Evolutionary conservation across 2,329 filamentous ascomycete genomes (phyloP), one percentile per base, ranked within the genome.

Genomic region (Beauveria sp.): DNA sequence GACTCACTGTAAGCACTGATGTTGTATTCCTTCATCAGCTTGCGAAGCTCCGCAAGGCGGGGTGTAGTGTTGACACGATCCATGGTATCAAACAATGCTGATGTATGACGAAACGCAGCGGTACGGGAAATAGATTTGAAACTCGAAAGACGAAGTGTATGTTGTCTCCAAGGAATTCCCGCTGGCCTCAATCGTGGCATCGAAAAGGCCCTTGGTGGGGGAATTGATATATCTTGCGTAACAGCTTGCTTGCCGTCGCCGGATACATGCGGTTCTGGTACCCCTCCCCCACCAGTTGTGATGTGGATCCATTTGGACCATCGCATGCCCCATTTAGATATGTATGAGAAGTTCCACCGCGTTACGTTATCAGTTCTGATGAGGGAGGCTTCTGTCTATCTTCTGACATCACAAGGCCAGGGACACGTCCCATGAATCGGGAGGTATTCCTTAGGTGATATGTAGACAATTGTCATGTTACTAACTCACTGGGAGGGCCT

Each of bases 1-100:
- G 46, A 48, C 45, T 74, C 87, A 97, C 93, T 88, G 79, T 99
- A 99, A 64, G 98, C 83, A 75, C 98, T 92, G 67, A 99, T 83
- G 66, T 91, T 88, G 71, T 89, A 83, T 75, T 93, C 83, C 76
- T 85, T 87, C 95, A 99, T 99, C 72, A 96, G 80, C 73, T 87
- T 81, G 72, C 95, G 85, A 70, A 99, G 83, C 75, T 85, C 83
- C 66, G 85, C 77, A 66, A 99, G 84, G 69, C 91, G 89, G 65
- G 85, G 80, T 61, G 87, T 86, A 42, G 93, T 97, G 75, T 95
- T 81, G 67, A 96, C 87, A 61, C 70, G 73, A 43, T 66, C 65
- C 72, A 74, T 75, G 28, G 5, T 54, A n/a, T 66, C 34, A 10
- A 43, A 31, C 14, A 26, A 49, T 55, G 18, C 42, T 28, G 40